Base-by-base conservation (phyloP, 176 grass and related monocot genomes). In the Areca catechu region DNA sequence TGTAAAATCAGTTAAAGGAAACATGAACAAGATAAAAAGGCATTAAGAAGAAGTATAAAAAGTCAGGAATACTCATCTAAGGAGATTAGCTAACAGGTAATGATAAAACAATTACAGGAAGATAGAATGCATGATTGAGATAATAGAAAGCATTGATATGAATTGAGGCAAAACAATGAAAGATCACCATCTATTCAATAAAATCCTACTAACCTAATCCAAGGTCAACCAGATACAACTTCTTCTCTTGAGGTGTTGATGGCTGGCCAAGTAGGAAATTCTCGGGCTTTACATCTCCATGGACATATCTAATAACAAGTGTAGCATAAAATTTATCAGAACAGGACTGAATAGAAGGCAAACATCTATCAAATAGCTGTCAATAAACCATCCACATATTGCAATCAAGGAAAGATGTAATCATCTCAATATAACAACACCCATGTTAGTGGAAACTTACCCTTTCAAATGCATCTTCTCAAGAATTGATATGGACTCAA, bases 401-500 rank as follows among this genome's bases (percentile, higher is more conserved):
- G 50, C 17, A 5, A 6, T 49, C 43, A 51, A 58, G 12, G 37
- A 63, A 2, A 55, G 50, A 55, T 43, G 51, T 24, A 29, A 0
- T 7, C 15, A n/a, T 29, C 55, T 30, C 3, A 74, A 51, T 30
- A 54, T 5, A 53, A 51, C 61, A 74, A 58, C 48, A 43, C 12
- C 53, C 50, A 23, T 50, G 18, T 37, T 24, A 7, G 25, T 54
- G 34, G 5, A 61, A 23, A 15, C 68, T 69, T 71, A 89, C 76
- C 88, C 88, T 93, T 86, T 93, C 14, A 73, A 77, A 75, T 93
- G 89, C 89, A 93, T 81, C 53, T 76, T 83, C 69, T 93, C 89
- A 61, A 93, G 80, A 51, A 93, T 93, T 69, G 83, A 87, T 53
- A 93, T 77, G 20, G 89, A 79, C 60, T 93, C 89, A 22, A 62